Percentiles rank a stretch among this genome's conserved stretches.
Conservation (phyloP, 2,329 filamentous ascomycete species). For the Zopfia rhizophila region DNA sequence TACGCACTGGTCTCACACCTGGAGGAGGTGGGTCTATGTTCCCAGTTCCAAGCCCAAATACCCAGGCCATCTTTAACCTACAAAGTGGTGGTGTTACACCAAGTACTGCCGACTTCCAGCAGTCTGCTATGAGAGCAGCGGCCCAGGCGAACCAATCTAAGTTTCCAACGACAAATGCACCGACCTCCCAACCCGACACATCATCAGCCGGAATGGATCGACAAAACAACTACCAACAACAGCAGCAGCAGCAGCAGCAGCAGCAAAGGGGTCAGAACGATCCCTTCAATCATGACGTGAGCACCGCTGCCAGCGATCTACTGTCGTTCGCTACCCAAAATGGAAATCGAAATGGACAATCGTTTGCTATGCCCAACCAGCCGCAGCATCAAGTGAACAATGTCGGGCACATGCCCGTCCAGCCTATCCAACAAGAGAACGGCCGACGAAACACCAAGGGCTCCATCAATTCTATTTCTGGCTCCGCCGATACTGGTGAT, state of each 20-base stretch:
- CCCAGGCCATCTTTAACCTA: constrained; percentile 82
- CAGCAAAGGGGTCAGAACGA: constrained; percentile 61
- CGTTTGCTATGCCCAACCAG: constrained; percentile 56
- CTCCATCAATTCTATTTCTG: constrained; percentile 68
- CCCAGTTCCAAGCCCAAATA: constrained; percentile 87
- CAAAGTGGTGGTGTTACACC: constrained; percentile 87
- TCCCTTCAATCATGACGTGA: constrained; percentile 86
- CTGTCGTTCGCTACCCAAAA: constrained; percentile 84
- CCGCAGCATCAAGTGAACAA: constrained; percentile 51
- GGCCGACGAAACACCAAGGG: constrained; percentile 59
- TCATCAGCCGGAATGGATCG: constrained; percentile 61
- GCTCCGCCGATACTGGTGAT: constrained; percentile 66
- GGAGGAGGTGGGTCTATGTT: constrained; percentile 98
- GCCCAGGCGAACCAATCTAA: constrained; percentile 58
- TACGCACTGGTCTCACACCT: constrained; percentile 90
- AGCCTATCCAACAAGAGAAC: constrained; percentile 62
- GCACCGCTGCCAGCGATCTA: constrained; percentile 93
- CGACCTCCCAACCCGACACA: constrained; percentile 58
- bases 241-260: constrained; percentile 56
- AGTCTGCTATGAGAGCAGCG: constrained; percentile 85
- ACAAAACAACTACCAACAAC: constrained; percentile 60
- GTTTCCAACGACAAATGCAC: constrained; percentile 51
- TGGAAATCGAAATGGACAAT: constrained; percentile 65
- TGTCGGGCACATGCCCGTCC: constrained; percentile 58
- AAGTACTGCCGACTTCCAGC: constrained; percentile 91